Evolutionary conservation across 176 grass and related monocot genomes (phyloP).

Genomic region (Stipa capillata): DNA sequence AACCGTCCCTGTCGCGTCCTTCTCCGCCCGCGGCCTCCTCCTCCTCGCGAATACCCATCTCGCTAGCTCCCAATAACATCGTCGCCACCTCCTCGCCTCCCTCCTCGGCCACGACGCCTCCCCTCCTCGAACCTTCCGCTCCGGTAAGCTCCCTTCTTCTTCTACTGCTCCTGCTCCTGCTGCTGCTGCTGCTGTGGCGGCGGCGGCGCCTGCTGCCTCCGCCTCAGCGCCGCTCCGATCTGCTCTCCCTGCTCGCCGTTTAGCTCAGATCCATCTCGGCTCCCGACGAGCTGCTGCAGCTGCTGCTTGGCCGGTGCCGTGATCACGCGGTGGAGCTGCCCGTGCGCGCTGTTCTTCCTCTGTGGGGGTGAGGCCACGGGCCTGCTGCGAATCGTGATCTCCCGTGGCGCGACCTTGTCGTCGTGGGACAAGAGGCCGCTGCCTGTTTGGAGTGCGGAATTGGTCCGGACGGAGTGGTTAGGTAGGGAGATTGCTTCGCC

Average conservation of each 20-base stretch:
- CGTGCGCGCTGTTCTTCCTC: background rate
- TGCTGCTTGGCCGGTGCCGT: background rate
- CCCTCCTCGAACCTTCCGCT: background rate
- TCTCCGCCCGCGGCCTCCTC: background rate
- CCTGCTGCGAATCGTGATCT: background rate
- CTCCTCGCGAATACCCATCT: background rate
- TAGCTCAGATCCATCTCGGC: conserved; percentile 7
- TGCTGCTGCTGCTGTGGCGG: background rate
- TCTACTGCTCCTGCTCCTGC: background rate
- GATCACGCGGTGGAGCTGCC: background rate
- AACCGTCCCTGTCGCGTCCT: background rate
- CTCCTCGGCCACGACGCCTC: background rate
- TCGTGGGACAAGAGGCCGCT: background rate
- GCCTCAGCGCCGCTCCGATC: background rate
- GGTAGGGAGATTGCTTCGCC: background rate
- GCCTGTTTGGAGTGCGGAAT: background rate
- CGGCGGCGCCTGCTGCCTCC: background rate
- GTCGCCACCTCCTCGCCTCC: background rate
- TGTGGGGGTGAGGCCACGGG: background rate
- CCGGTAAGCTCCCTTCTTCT: background rate
- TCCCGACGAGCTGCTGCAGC: background rate
- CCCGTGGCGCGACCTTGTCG: background rate
- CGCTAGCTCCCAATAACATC: background rate
- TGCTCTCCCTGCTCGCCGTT: background rate
- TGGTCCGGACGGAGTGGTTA: background rate